Percentiles rank a stretch among this genome's conserved stretches.
Evolutionary conservation across 1,284 basidiomycete genomes (phyloP).

Genomic region (Filobasidium uniguttulatum): DNA sequence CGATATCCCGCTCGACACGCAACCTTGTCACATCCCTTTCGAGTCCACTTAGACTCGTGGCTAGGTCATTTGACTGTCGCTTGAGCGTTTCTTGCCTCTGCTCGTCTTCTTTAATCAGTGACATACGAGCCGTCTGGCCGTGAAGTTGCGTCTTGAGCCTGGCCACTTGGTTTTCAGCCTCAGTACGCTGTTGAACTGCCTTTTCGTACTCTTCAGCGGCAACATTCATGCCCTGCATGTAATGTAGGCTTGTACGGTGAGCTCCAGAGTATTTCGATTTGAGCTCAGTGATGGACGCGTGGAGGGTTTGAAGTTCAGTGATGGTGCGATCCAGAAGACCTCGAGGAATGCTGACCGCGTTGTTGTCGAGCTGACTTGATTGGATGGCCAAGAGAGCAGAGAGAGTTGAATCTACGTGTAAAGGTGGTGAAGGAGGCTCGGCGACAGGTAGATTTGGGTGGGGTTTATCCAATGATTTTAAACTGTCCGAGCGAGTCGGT

Average conservation of each 20-base stretch:
- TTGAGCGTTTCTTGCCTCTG: conserved; percentile 62
- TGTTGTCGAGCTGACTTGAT: conserved; percentile 49
- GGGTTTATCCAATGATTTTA: too few species aligned
- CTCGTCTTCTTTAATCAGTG: conserved; percentile 64
- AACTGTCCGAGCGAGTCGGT: too few species aligned
- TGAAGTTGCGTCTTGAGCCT: conserved; percentile 70
- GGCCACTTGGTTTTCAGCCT: conserved; percentile 82
- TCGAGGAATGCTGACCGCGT: conserved; percentile 58
- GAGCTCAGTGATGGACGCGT: conserved; percentile 51
- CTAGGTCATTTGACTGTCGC: conserved; percentile 64
- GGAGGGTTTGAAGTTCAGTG: conserved; percentile 52
- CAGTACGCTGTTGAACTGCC: conserved; percentile 70
- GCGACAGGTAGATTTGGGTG: too few species aligned
- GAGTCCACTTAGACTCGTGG: conserved; percentile 58
- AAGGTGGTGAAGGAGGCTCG: too few species aligned
- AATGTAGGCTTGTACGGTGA: conserved; percentile 75
- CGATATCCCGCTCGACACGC: conserved; percentile 76
- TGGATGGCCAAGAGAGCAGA: too few species aligned
- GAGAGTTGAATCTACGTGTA: too few species aligned
- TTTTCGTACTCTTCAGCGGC: conserved; percentile 88
- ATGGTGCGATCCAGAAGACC: conserved; percentile 61
- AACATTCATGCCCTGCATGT: conserved; percentile 77
- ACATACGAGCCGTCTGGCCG: conserved; percentile 74
- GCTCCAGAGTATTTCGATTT: conserved; percentile 69
- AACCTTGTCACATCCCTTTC: conserved; percentile 77